Conservation (phyloP, 768 basidiomycete genomes). For the Serendipita sp. region DNA sequence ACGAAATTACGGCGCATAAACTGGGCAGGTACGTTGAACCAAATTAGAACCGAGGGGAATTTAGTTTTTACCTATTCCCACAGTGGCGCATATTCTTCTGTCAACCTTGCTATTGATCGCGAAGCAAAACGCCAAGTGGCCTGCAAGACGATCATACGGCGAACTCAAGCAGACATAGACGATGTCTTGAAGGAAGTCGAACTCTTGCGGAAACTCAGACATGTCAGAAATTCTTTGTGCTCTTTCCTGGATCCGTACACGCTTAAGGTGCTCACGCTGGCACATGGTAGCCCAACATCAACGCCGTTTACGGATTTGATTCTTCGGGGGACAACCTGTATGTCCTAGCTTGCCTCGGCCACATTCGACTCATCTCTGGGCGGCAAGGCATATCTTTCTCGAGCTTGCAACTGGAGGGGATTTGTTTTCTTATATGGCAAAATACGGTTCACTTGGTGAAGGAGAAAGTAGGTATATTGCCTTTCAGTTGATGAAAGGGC, state of each 20-base stretch:
- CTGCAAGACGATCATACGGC: slow-evolving; percentile 52
- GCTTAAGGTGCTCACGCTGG: not conserved
- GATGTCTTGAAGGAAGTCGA: slow-evolving; percentile 66
- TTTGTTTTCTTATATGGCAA: slow-evolving; percentile 71
- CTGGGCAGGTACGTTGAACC: slow-evolving; percentile 33
- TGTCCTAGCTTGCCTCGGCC: slow-evolving; percentile 12
- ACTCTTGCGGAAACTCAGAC: slow-evolving; percentile 52
- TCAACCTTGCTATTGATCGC: slow-evolving; percentile 60
- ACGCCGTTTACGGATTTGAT: slow-evolving; percentile 56
- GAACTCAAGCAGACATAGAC: slow-evolving; percentile 23
- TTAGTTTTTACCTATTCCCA: not conserved
- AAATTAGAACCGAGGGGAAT: not conserved
- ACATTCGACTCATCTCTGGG: not conserved
- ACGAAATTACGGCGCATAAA: slow-evolving; percentile 61
- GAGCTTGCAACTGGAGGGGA: slow-evolving; percentile 77
- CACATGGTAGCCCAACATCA: slow-evolving; percentile 56
- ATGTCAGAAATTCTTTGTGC: slow-evolving; percentile 29
- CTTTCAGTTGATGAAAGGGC: slow-evolving; percentile 58
- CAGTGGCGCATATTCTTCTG: slow-evolving; percentile 63
- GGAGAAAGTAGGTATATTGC: slow-evolving; percentile 74
- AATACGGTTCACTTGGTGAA: slow-evolving; percentile 42
- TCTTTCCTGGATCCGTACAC: not conserved
- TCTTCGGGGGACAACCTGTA: slow-evolving; percentile 43
- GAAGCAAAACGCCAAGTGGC: slow-evolving; percentile 55
- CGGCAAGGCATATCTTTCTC: slow-evolving; percentile 57